A percentile compares a stretch with the other conserved stretches of the same genome.
Conservation (phyloP, 306 rosid species). For the Cyclanthera cordifolia region DNA sequence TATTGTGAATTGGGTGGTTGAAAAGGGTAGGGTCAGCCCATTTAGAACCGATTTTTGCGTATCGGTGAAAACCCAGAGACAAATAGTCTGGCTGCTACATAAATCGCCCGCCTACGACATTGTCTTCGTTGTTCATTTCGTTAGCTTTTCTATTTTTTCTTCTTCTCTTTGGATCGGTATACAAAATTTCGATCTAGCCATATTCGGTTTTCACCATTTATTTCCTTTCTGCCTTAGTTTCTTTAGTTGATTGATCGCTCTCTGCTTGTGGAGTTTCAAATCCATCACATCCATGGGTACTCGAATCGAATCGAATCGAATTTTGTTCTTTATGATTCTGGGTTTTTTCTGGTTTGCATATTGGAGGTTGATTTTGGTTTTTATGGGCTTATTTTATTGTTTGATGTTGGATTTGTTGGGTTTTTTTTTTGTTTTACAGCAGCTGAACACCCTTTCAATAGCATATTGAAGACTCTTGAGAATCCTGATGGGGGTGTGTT, state of each 20-base stretch:
- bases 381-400: neutral
- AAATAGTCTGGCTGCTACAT: neutral
- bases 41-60: neutral
- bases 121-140: neutral
- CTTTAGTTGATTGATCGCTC: neutral
- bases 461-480: conserved; percentile 53
- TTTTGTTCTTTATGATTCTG: neutral
- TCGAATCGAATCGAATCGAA: neutral
- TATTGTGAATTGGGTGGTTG: conserved; percentile 4
- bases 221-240: neutral
- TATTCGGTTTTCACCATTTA: neutral
- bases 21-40: neutral
- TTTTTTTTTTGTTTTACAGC: conserved; percentile 25
- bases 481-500: conserved; percentile 77
- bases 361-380: neutral
- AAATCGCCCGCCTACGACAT: conserved; percentile 6
- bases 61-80: neutral
- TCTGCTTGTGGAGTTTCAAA: neutral
- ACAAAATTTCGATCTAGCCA: neutral
- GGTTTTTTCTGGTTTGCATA: neutral
- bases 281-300: conserved; percentile 10
- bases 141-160: neutral
- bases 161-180: neutral
- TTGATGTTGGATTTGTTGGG: conserved; percentile 8
- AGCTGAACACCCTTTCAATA: conserved; percentile 46